These are phyloP conservation scores for Daldinia grandis DNA, from an alignment of 495 filamentous ascomycete genomes.

Conservation along the genomic window DNA sequence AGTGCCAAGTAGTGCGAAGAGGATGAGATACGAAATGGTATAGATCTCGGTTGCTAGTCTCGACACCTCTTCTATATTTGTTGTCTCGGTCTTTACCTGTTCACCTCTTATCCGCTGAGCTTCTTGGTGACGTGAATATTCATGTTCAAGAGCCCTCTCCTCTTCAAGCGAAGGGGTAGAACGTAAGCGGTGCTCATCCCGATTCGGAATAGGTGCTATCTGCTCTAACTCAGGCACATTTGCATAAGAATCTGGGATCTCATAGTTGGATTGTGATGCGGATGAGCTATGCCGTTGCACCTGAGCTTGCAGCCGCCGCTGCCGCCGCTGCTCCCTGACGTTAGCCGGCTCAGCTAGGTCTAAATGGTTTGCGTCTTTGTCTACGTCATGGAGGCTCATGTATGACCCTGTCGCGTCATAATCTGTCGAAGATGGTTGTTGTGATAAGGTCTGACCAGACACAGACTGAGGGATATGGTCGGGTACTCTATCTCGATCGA, in stretches of 20 bases:
- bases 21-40: slow-evolving; percentile 79
- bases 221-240: slow-evolving; percentile 59
- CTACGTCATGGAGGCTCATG: slow-evolving; percentile 47
- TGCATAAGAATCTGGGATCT: slow-evolving; percentile 58
- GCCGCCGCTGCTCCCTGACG: slow-evolving; percentile 4
- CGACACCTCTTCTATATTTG: slow-evolving; percentile 50
- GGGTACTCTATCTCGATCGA: slow-evolving; percentile 4
- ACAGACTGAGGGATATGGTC: background rate
- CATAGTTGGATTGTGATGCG: slow-evolving; percentile 45
- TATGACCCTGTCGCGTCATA: slow-evolving; percentile 51
- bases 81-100: slow-evolving; percentile 23
- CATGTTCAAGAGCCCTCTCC: slow-evolving; percentile 31
- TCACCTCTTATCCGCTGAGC: slow-evolving; percentile 9
- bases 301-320: slow-evolving; percentile 18
- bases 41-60: slow-evolving; percentile 75
- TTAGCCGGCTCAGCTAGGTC: slow-evolving; percentile 39
- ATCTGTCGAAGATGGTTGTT: slow-evolving; percentile 13
- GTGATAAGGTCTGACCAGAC: slow-evolving; percentile 12
- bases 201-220: slow-evolving; percentile 57
- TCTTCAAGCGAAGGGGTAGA: slow-evolving; percentile 41
- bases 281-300: slow-evolving; percentile 26
- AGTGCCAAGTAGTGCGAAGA: slow-evolving; percentile 90
- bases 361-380: slow-evolving; percentile 50
- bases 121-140: slow-evolving; percentile 14
- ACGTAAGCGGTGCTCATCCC: slow-evolving; percentile 48